Evolutionary conservation across 495 filamentous ascomycete species (phyloP), one percentile per base, ranked within the genome.

Genomic region (Terfezia claveryi): DNA sequence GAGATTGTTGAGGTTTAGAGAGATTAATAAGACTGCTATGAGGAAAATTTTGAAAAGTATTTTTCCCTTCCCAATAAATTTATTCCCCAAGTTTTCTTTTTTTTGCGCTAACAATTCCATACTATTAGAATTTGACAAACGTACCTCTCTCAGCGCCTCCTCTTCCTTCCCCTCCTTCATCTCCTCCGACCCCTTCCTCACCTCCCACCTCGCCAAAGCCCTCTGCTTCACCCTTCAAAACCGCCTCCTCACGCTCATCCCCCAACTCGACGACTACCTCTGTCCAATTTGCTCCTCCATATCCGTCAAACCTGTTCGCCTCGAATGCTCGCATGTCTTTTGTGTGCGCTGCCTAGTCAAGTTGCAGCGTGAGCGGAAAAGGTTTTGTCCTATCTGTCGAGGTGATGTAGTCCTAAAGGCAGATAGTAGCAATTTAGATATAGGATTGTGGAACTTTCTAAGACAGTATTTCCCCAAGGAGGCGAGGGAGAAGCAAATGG

Each of bases 41-140:
- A 70, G 64, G 17, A 87, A 87, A 66, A 87, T 87, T 32, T 69
- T 87, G 59, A 87, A 87, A 67, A 87, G 81, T 81, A 64, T 59
- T 73, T 64, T 2, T 44, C 16, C 1, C 17, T 46, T 46, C 12
- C 41, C 17, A 32, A 32, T 32, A 32, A 5, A 32, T 32, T 32
- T 32, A 32, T 32, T 32, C 27, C 27, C 5, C 27, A 27, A 5
- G n/a, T n/a, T 27, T 27, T 11, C 37, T 32, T 20, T 8, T 55
- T 37, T 38, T 54, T 49, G 17, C 23, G 23, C 16, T 51, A 51
- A 51, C 16, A 32, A 16, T 23, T 4, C 6, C 50, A 10, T n/a
- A 51, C 6, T 27, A 14, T 6, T 58, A 83, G 81, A 87, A 70
- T 87, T 87, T 64, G 81, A 85, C 66, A 87, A 87, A 66, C 75